Base-by-base conservation (phyloP, 2,329 filamentous ascomycete genomes). In the Alternaria ventricosa region DNA sequence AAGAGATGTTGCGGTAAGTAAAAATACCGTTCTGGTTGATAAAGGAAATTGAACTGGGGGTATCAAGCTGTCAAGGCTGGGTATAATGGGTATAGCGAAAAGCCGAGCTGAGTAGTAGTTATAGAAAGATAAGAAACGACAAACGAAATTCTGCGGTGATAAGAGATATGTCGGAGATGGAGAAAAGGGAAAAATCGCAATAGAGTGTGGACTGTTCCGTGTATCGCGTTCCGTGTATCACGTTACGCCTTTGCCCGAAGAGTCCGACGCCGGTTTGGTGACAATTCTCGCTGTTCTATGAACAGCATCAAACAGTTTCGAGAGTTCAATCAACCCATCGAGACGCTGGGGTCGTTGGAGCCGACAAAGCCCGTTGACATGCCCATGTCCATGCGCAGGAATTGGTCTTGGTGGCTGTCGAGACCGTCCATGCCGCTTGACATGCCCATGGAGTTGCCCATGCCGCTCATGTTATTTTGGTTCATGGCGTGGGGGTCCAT, bases 371-470 rank as follows among this genome's bases (percentile, higher is more conserved):
- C 70, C 12, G 71, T 60, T n/a, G 71, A 49, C 25, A 78, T 62
- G 1, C 70, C 73, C 70, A 80, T 78, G 18, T 77, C 76, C 66
- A 79, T 71, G 11, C 72, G 51, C 13, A 80, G 57, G 44, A 77
- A 80, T 43, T 71, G 71, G 47, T 80, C 77, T 60, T 71, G 71
- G 25, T 76, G 72, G 45, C 44, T 65, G 25, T 79, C 75, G 33
- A 79, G 73, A 46, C 72, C 75, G 3, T 79, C 77, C 76, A 80
- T 77, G 18, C 76, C 73, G 2, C 70, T 62, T 11, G 68, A 64
- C 66, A 77, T 70, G 53, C 66, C 68, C 65, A 74, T 67, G 11
- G 60, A 47, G 11, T 62, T 61, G n/a, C 50, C 53, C 44, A 70
- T 58, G 30, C 54, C 55, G 15, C 54, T 47, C 64, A 70, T 64